Conservation (phyloP, 129 eudicot genomes). For the Sambucus nigra region DNA sequence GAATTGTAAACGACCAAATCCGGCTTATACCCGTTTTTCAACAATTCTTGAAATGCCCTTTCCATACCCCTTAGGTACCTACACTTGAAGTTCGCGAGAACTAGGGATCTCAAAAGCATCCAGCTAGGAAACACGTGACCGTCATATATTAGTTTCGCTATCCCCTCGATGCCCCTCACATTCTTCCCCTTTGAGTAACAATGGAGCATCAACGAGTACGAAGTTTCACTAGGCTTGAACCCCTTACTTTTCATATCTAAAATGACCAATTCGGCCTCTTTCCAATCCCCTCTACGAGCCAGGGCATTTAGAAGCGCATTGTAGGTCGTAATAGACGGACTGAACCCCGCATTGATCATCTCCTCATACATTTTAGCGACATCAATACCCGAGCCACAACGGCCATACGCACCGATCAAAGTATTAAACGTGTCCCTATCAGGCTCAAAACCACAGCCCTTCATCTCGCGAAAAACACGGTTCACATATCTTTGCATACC, state of each 20-base stretch:
- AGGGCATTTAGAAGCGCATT: slow-evolving; percentile 82
- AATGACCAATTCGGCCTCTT: slow-evolving; percentile 63
- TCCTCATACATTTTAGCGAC: slow-evolving; percentile 60
- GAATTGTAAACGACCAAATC: slow-evolving; percentile 72
- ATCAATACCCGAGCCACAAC: slow-evolving; percentile 65
- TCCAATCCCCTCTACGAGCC: slow-evolving; percentile 85
- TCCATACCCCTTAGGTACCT: slow-evolving; percentile 65
- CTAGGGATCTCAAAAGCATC: slow-evolving; percentile 77
- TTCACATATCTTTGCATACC: slow-evolving; percentile 75
- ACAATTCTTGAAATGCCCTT: slow-evolving; percentile 65
- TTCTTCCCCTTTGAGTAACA: slow-evolving; percentile 73
- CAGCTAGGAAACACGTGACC: slow-evolving; percentile 80
- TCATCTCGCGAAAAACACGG: slow-evolving; percentile 84
- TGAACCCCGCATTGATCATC: slow-evolving; percentile 76
- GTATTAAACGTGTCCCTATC: slow-evolving; percentile 91
- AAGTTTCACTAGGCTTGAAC: slow-evolving; percentile 72
- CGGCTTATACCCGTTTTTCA: slow-evolving; percentile 67
- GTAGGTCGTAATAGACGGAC: slow-evolving; percentile 76
- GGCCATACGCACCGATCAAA: slow-evolving; percentile 79
- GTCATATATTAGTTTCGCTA: slow-evolving; percentile 62
- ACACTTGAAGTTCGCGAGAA: slow-evolving; percentile 80
- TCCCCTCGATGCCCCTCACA: slow-evolving; percentile 49
- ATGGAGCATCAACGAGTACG: slow-evolving; percentile 77
- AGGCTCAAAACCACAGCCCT: slow-evolving; percentile 85
- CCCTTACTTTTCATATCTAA: slow-evolving; percentile 77